phyloP scores from a whole-genome alignment of 345 rosid species.

The Nasturtium officinale region DNA sequence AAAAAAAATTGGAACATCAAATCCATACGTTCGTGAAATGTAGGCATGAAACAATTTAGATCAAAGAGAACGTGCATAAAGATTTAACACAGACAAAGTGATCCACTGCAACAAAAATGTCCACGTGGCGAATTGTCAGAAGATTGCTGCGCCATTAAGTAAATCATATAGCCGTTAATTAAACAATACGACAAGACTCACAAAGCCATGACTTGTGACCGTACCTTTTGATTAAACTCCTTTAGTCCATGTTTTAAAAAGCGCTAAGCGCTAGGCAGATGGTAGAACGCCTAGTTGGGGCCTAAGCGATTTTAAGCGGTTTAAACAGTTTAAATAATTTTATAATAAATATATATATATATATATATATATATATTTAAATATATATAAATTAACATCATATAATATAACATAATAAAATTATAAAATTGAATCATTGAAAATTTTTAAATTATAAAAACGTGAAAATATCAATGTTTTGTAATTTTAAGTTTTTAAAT shows the following conservation, averaged over 20 bases:
- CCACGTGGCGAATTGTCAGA: conserved; percentile 34
- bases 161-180: conserved; percentile 35
- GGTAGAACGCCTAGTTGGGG: too few species aligned
- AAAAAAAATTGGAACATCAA: conserved; percentile 4
- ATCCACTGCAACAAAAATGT: conserved; percentile 22
- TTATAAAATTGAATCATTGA: too few species aligned
- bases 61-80: conserved; percentile 40
- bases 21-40: conserved; percentile 23
- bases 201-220: conserved; percentile 27
- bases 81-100: conserved; percentile 21
- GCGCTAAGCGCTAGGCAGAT: too few species aligned
- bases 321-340: too few species aligned
- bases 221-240: conserved; percentile 20
- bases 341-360: too few species aligned
- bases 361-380: too few species aligned
- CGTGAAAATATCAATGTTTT: too few species aligned
- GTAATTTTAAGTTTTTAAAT: too few species aligned
- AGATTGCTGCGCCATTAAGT: conserved; percentile 43
- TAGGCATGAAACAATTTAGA: conserved; percentile 35
- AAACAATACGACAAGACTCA: conserved; percentile 29
- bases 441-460: too few species aligned
- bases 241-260: conserved; percentile 4
- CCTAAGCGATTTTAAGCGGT: too few species aligned
- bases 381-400: too few species aligned
- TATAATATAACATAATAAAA: too few species aligned